Evolutionary conservation across 495 filamentous ascomycete species (phyloP).

Genomic region (Xylaria bambusicola): DNA sequence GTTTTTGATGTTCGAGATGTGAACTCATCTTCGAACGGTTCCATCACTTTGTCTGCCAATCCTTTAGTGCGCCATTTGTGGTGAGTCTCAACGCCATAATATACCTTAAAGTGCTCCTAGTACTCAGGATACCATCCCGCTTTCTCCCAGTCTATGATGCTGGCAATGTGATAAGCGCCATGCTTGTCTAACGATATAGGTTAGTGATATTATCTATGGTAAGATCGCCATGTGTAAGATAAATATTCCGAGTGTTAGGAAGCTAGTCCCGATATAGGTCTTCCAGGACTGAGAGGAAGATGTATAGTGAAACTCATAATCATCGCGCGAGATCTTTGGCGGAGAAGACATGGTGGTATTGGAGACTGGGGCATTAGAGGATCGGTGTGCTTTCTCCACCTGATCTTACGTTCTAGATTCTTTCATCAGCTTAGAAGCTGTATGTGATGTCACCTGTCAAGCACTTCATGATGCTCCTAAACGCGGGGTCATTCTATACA

Average conservation of each 20-base stretch:
- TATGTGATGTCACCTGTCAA: too few relatives aligned
- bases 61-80: constrained; percentile 7
- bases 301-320: not conserved
- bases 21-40: constrained; percentile 6
- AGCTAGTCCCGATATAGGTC: constrained; percentile 2
- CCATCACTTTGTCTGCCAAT: constrained; percentile 4
- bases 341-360: constrained; percentile 3
- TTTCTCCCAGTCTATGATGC: constrained; percentile 54
- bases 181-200: constrained; percentile 18
- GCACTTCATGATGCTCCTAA: too few relatives aligned
- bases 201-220: constrained; percentile 35
- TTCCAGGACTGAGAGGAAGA: constrained; percentile 4
- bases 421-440: too few relatives aligned
- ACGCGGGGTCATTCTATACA: too few relatives aligned
- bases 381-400: too few relatives aligned
- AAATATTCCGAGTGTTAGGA: constrained; percentile 6
- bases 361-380: too few relatives aligned
- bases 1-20: too few relatives aligned
- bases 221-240: constrained; percentile 38
- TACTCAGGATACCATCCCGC: constrained; percentile 58
- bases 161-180: constrained; percentile 35
- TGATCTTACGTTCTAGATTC: too few relatives aligned
- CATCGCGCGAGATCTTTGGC: constrained; percentile 1
- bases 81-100: not conserved
- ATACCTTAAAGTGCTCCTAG: constrained; percentile 45